phyloP scores from a whole-genome alignment of 2,329 filamentous ascomycete genomes.

The Talaromyces piceae region DNA sequence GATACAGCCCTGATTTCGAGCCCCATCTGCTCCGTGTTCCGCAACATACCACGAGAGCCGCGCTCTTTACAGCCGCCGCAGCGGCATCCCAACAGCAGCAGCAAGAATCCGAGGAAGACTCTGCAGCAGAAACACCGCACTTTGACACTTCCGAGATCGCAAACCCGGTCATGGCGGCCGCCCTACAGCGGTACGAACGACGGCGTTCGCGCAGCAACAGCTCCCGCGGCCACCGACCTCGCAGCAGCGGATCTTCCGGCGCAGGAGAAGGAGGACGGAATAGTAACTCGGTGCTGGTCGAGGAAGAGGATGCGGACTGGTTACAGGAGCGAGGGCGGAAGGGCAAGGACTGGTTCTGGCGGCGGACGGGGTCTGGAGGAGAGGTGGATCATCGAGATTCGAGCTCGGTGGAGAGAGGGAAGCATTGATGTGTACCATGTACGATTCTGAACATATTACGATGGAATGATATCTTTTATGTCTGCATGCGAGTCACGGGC shows the following conservation, averaged over 20 bases:
- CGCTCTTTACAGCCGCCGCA: neutral
- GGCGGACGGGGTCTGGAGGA: neutral
- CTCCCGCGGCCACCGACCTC: neutral
- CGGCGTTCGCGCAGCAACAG: slow-evolving; percentile 2
- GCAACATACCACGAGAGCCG: neutral
- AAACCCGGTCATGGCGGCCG: slow-evolving; percentile 6
- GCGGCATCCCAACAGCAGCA: neutral
- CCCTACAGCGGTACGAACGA: slow-evolving; percentile 1
- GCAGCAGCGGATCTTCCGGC: slow-evolving; percentile 15
- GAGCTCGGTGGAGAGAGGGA: neutral
- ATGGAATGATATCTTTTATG: neutral
- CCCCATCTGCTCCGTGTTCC: neutral
- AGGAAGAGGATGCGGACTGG: slow-evolving; percentile 21
- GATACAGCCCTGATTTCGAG: neutral
- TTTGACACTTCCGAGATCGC: neutral
- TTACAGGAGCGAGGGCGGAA: slow-evolving; percentile 16
- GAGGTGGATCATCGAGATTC: neutral
- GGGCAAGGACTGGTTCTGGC: slow-evolving; percentile 17
- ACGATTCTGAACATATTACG: neutral
- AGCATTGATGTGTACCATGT: neutral
- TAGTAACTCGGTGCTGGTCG: slow-evolving; percentile 14
- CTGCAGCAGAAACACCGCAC: neutral
- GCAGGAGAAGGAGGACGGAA: slow-evolving; percentile 1
- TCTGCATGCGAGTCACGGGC: no score
- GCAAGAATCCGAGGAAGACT: neutral